A percentile compares a stretch with the other conserved stretches of the same genome.
phyloP scores from a whole-genome alignment of 345 rosid genomes.

The Eucalyptus sideroxylon region DNA sequence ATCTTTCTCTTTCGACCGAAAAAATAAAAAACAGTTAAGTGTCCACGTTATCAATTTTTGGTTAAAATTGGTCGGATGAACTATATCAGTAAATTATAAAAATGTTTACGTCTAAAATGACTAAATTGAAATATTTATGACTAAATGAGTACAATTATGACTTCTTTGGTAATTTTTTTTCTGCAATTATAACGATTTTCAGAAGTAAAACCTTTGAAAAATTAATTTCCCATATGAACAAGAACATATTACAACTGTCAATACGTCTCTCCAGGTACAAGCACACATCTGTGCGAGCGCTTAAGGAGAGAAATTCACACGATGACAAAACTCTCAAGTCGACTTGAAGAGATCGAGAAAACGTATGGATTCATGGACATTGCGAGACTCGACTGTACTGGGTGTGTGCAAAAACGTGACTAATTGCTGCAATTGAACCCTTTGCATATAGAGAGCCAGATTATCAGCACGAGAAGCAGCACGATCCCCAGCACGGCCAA shows the following conservation, averaged over 20 bases:
- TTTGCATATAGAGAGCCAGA: constrained; percentile 1
- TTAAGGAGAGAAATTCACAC: not conserved
- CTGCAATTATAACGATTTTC: not conserved
- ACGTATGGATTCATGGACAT: not conserved
- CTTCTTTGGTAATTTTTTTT: too few relatives aligned
- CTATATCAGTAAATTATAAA: too few relatives aligned
- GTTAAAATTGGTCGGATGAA: too few relatives aligned
- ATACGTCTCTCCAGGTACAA: not conserved
- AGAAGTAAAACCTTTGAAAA: not conserved
- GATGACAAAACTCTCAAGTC: not conserved
- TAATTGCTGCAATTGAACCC: not conserved
- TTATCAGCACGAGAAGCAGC: not conserved
- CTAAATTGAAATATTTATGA: too few relatives aligned
- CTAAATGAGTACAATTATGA: too few relatives aligned
- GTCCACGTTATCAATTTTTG: too few relatives aligned
- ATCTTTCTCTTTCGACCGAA: too few relatives aligned
- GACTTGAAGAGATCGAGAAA: not conserved
- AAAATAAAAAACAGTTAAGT: too few relatives aligned
- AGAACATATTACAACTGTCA: not conserved
- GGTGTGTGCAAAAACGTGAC: not conserved
- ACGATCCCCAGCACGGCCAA: not conserved
- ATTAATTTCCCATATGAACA: not conserved
- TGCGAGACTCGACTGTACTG: not conserved
- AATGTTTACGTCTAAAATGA: too few relatives aligned
- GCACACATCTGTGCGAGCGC: not conserved